A percentile compares a stretch with the other conserved stretches of the same genome.
Conservation (phyloP, 2,329 filamentous ascomycete species). For the Sporothrix schenckii region DNA sequence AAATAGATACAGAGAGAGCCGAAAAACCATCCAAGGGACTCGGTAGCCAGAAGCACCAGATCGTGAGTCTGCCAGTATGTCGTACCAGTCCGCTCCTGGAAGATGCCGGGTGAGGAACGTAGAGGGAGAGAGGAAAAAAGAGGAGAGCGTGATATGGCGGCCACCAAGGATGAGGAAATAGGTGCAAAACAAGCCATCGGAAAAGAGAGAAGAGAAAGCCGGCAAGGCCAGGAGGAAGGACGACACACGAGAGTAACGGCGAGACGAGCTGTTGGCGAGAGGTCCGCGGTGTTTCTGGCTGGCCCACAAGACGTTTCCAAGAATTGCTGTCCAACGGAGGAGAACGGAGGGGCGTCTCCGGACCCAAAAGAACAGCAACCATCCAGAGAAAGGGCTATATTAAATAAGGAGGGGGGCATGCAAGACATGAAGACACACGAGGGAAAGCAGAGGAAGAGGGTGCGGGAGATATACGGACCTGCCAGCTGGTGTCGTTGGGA, state of each 20-base stretch:
- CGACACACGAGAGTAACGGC: conserved; percentile 22
- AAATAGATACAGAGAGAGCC: background rate
- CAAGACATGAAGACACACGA: background rate
- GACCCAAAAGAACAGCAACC: background rate
- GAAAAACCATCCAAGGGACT: conserved; percentile 25
- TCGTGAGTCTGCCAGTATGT: background rate
- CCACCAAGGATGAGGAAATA: background rate
- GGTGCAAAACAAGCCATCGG: background rate
- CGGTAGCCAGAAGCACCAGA: conserved; percentile 26
- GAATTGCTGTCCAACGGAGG: background rate
- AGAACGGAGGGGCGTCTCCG: background rate
- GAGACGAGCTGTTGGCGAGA: background rate
- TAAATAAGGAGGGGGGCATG: background rate
- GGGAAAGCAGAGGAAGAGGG: conserved; percentile 31
- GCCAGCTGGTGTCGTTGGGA: conserved; percentile 98
- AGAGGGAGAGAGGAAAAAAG: background rate
- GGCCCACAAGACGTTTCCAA: conserved; percentile 33
- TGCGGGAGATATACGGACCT: conserved; percentile 74
- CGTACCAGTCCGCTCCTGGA: conserved; percentile 18
- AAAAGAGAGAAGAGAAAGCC: background rate
- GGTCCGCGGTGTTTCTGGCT: conserved; percentile 24
- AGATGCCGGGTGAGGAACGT: conserved; percentile 13
- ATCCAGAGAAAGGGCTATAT: conserved; percentile 13
- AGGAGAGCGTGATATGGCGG: background rate
- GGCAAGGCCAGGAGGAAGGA: conserved; percentile 24